Percentiles rank a stretch among this genome's conserved stretches.
Evolutionary conservation across 345 rosid species (phyloP).

Genomic region (Eucalyptus cladocalyx): DNA sequence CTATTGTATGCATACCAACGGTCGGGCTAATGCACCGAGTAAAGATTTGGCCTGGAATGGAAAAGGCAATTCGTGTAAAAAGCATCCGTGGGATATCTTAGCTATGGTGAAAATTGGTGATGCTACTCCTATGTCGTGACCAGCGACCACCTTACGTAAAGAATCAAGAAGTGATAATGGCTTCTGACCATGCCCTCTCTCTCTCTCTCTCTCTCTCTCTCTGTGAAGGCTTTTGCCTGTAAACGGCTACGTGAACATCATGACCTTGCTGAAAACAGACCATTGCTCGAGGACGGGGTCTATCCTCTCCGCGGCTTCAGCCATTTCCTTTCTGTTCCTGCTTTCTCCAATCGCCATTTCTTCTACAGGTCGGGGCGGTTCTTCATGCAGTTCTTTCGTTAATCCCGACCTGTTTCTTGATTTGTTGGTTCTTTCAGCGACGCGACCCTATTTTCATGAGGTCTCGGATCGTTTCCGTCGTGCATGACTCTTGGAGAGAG

Average conservation of each 20-base stretch:
- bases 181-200: background rate
- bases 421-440: background rate
- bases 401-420: background rate
- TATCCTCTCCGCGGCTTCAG: background rate
- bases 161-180: background rate
- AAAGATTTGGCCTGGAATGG: background rate
- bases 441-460: background rate
- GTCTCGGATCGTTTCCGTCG: no score
- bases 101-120: background rate
- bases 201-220: background rate
- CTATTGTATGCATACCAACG: no score
- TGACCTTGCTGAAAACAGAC: background rate
- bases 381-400: background rate
- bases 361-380: background rate
- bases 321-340: background rate
- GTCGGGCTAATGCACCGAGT: fast-evolving
- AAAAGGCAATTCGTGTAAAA: background rate
- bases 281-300: background rate
- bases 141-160: background rate
- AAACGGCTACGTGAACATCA: background rate
- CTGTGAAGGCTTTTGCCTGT: background rate
- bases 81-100: background rate
- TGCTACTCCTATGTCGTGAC: background rate
- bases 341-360: background rate
- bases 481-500: no score